Evolutionary conservation across 2,329 filamentous ascomycete species (phyloP), one percentile per base, ranked within the genome.

Genomic region (Coleophoma crateriformis): DNA sequence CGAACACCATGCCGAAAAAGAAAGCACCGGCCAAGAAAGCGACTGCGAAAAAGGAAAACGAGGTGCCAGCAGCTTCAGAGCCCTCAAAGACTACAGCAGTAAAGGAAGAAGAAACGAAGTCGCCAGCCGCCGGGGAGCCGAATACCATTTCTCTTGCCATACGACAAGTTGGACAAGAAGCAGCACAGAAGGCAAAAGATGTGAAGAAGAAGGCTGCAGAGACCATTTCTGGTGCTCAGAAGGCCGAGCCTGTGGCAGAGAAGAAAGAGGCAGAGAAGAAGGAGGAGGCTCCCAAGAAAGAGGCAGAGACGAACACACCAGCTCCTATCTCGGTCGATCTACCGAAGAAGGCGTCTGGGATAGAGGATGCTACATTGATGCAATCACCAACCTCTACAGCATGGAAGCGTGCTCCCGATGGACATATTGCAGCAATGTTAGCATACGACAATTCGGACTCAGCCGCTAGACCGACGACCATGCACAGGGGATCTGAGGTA

Each of bases 131-230:
- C 45, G 59, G 57, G 33, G 57, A 55, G 41, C 56, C 42, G 49
- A 59, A 50, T 52, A 55, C 61, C 55, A 68, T 55, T 52, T 66
- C 52, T 61, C 62, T 78, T 12, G 74, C 78, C 2, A 66, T 79
- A 45, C 71, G 72, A 55, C 78, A 75, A 59, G 72, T 82, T 46
- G 81, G 80, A 39, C 77, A 88, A 59, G 85, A 90, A 64, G 82
- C 78, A 45, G 82, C 82, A 0, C 69, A 76, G 58, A 84, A 79
- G 66, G 82, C 82, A 45, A 84, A 84, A 68, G 73, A 82, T 57
- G 69, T 76, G 56, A 75, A 74, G 49, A 71, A 82, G 48, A 61
- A 57, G 12, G 47, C 46, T 13, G 43, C 53, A 3, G 46, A 59
- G 44, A 52, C 53, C 14, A 50, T 58, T n/a, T 51, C 34, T 38